phyloP scores from a whole-genome alignment of 202 grass and related monocot species.

The Zizania palustris region DNA sequence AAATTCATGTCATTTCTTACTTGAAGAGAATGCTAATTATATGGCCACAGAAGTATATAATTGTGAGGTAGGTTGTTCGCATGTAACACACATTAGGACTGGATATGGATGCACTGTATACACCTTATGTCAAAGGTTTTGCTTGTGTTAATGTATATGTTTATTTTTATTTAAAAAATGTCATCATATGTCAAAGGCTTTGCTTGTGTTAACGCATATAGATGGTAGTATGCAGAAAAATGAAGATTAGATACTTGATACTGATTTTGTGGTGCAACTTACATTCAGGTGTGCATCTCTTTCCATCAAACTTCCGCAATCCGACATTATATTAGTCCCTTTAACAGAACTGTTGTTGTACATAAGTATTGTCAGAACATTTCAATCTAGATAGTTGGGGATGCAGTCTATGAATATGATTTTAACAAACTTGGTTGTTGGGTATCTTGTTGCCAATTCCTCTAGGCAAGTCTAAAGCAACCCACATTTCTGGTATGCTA shows the following conservation, averaged over 20 bases:
- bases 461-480: conserved; percentile 84
- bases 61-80: background rate
- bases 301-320: conserved; percentile 75
- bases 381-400: conserved; percentile 84
- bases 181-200: conserved; percentile 18
- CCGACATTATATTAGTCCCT: conserved; percentile 87
- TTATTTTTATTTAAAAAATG: background rate
- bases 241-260: background rate
- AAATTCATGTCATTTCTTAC: background rate
- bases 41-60: conserved; percentile 18
- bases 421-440: conserved; percentile 95
- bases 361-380: conserved; percentile 93
- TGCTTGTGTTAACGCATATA: conserved; percentile 11
- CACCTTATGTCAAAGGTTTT: conserved; percentile 15
- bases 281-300: conserved; percentile 95
- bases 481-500: conserved; percentile 87
- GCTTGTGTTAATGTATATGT: too few species aligned
- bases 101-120: too few species aligned
- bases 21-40: background rate
- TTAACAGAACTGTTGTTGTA: conserved; percentile 98
- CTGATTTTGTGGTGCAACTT: conserved; percentile 36
- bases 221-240: background rate
- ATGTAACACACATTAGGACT: background rate
- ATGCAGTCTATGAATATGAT: conserved; percentile 96
- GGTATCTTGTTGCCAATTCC: conserved; percentile 78